These are phyloP conservation scores for Fraxinus pennsylvanica DNA, from an alignment of 257 asterid genomes.

Conservation along the genomic window DNA sequence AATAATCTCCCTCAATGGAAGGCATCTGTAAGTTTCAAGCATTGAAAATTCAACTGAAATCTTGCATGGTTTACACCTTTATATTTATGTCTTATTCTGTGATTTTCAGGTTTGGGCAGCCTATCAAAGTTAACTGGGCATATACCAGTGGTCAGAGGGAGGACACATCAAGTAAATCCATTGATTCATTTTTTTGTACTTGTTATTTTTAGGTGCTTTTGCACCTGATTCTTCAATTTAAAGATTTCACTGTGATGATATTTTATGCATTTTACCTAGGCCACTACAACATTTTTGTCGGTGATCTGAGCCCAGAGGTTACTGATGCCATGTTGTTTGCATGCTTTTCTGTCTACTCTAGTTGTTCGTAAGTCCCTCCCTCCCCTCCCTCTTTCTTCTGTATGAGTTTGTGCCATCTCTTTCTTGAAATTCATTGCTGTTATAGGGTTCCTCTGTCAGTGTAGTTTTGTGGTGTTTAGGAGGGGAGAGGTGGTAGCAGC, in stretches of 20 bases:
- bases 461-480: not conserved
- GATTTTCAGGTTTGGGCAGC: slow-evolving; percentile 89
- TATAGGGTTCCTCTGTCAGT: not conserved
- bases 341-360: slow-evolving; percentile 68
- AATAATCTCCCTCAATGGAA: slow-evolving; percentile 53
- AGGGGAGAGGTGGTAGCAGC: not conserved
- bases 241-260: slow-evolving; percentile 20
- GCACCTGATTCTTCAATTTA: not conserved
- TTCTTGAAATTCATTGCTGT: not conserved
- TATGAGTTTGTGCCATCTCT: not conserved
- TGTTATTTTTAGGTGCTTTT: slow-evolving; percentile 14
- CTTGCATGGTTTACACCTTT: slow-evolving; percentile 5
- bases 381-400: not conserved
- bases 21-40: slow-evolving; percentile 62
- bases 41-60: not conserved
- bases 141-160: slow-evolving; percentile 93
- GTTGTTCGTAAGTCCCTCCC: slow-evolving; percentile 57
- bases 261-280: slow-evolving; percentile 42
- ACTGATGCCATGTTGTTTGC: slow-evolving; percentile 88
- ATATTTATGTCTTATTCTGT: slow-evolving; percentile 25
- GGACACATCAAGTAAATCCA: slow-evolving; percentile 76
- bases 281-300: slow-evolving; percentile 90
- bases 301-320: slow-evolving; percentile 92
- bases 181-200: slow-evolving; percentile 11
- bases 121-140: slow-evolving; percentile 97